Conservation (phyloP, 2,329 filamentous ascomycete genomes). For the Teratosphaeria viscida region DNA sequence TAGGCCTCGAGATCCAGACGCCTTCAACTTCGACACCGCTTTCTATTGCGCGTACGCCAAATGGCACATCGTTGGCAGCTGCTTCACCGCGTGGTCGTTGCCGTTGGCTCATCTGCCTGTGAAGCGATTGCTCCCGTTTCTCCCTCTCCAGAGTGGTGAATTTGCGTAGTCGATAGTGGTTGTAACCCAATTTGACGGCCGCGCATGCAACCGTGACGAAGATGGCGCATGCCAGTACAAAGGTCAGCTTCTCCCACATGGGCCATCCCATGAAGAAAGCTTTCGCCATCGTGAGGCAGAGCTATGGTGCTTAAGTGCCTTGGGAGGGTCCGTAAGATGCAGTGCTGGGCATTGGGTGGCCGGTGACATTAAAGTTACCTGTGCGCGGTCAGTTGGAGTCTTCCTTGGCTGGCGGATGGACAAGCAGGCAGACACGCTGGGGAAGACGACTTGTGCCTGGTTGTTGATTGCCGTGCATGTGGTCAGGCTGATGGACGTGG, state of each 20-base stretch:
- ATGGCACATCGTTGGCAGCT: conserved; percentile 59
- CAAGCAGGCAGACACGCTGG: neutral
- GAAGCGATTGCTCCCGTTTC: conserved; percentile 23
- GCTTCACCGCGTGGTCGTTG: conserved; percentile 22
- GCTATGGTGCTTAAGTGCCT: neutral
- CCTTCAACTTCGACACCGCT: conserved; percentile 75
- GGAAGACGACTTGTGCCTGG: neutral
- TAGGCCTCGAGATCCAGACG: conserved; percentile 47
- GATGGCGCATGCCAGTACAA: conserved; percentile 69
- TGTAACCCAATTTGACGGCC: conserved; percentile 50
- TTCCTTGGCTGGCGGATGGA: neutral
- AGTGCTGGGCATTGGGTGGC: neutral
- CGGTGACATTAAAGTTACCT: neutral
- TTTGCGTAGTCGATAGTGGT: conserved; percentile 32
- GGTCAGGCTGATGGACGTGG: neutral
- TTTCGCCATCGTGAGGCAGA: conserved; percentile 5
- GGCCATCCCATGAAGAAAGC: conserved; percentile 49
- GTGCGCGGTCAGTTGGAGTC: neutral
- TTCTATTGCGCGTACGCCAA: conserved; percentile 77
- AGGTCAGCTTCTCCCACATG: conserved; percentile 82
- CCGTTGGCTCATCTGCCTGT: conserved; percentile 22
- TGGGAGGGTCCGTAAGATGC: neutral
- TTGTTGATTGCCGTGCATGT: neutral
- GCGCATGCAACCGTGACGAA: conserved; percentile 58
- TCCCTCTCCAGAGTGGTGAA: conserved; percentile 26